Evolutionary conservation across 1,284 basidiomycete genomes (phyloP).

Genomic region (Anthracocystis panici-leucophaei): DNA sequence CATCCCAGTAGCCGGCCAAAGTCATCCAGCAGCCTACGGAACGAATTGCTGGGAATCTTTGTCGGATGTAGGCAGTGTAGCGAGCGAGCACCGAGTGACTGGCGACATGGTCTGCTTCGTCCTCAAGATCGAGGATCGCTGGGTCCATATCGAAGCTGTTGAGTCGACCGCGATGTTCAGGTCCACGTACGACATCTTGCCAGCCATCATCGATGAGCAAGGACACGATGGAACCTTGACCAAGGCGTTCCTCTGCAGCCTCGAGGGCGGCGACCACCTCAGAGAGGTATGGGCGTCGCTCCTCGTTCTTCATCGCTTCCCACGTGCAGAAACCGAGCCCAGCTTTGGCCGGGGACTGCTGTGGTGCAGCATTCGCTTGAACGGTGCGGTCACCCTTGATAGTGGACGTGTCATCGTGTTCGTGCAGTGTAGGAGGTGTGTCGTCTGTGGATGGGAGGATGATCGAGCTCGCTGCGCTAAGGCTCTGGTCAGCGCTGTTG

Average conservation of each 20-base stretch:
- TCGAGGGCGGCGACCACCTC: conserved; percentile 37
- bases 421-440: neutral
- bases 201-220: conserved; percentile 53
- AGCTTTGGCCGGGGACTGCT: conserved; percentile 1
- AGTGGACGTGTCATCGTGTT: conserved; percentile 21
- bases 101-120: neutral
- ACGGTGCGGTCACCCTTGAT: conserved; percentile 23
- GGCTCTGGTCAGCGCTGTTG: conserved; percentile 10
- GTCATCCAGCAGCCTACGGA: conserved; percentile 50
- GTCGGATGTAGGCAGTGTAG: conserved; percentile 28
- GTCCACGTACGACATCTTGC: conserved; percentile 28
- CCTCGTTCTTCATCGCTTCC: conserved; percentile 41
- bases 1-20: conserved; percentile 50
- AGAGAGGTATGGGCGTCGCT: conserved; percentile 35
- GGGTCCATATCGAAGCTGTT: conserved; percentile 39
- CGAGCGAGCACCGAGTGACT: conserved; percentile 12
- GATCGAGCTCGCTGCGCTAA: conserved; percentile 19
- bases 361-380: conserved; percentile 4
- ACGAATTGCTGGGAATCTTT: conserved; percentile 31
- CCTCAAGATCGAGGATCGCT: conserved; percentile 23
- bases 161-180: conserved; percentile 32
- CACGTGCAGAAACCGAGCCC: conserved; percentile 52
- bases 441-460: conserved; percentile 8
- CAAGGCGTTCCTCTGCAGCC: conserved; percentile 26
- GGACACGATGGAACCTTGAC: conserved; percentile 28